These are phyloP conservation scores for Megacollybia marginata DNA, from an alignment of 768 basidiomycete genomes.

Conservation along the genomic window DNA sequence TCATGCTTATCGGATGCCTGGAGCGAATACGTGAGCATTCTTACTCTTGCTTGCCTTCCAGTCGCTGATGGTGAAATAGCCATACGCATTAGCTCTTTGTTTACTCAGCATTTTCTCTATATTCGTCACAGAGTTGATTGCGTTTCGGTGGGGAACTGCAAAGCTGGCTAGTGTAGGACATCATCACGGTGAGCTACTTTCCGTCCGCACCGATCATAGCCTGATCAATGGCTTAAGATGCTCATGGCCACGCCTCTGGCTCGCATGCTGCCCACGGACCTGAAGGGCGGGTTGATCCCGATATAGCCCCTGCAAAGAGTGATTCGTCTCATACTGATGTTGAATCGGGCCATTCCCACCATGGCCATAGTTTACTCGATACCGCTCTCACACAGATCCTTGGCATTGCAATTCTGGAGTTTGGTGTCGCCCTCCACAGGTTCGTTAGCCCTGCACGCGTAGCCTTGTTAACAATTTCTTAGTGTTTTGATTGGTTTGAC, in stretches of 20 bases:
- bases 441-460: constrained; percentile 9
- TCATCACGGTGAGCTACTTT: constrained; percentile 39
- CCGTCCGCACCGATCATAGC: no score
- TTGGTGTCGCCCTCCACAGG: constrained; percentile 88
- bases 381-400: constrained; percentile 64
- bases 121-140: constrained; percentile 79
- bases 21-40: constrained; percentile 59
- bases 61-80: constrained; percentile 32
- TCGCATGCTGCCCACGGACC: constrained; percentile 68
- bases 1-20: constrained; percentile 67
- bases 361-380: constrained; percentile 13
- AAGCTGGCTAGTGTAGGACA: constrained; percentile 64
- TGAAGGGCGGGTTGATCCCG: constrained; percentile 25
- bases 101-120: constrained; percentile 77
- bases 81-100: constrained; percentile 76
- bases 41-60: neutral
- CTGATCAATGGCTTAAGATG: constrained; percentile 30
- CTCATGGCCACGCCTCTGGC: constrained; percentile 58
- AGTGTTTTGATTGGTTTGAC: constrained; percentile 87
- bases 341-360: neutral
- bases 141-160: constrained; percentile 80
- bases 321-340: constrained; percentile 4
- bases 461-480: neutral
- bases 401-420: constrained; percentile 88
- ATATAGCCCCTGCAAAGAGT: constrained; percentile 24